Evolutionary conservation across 2,329 filamentous ascomycete species (phyloP).

Genomic region (Colletotrichum sp.): DNA sequence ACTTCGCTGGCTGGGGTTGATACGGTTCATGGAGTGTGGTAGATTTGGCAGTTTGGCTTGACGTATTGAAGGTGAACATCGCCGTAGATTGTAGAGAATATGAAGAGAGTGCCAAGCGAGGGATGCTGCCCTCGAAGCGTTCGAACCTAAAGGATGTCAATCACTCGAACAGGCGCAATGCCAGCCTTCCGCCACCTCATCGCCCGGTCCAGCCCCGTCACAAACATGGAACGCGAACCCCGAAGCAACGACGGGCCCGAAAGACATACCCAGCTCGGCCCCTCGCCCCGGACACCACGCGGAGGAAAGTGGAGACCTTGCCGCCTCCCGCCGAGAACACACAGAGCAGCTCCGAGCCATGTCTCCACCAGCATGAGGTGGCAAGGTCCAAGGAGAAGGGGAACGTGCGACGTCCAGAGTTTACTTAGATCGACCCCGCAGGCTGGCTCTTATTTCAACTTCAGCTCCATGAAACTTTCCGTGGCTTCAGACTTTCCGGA

Average conservation of each 20-base stretch:
- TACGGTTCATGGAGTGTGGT: background rate
- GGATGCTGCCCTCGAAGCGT: too few species aligned
- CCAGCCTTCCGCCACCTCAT: background rate
- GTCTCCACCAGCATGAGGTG: background rate
- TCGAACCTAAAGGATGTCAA: too few species aligned
- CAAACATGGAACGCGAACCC: accelerated
- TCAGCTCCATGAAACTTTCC: background rate
- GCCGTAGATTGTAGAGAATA: background rate
- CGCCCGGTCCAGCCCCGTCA: accelerated
- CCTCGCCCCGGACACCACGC: background rate
- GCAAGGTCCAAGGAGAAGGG: background rate
- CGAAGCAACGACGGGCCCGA: background rate
- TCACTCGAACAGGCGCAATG: too few species aligned
- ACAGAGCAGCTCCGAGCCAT: background rate
- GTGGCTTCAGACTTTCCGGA: background rate
- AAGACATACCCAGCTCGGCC: background rate
- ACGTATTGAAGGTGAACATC: accelerated
- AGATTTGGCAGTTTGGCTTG: background rate
- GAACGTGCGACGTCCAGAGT: background rate
- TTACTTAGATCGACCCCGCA: background rate
- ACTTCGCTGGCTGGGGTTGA: too few species aligned
- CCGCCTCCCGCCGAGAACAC: background rate
- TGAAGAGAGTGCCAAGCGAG: too few species aligned
- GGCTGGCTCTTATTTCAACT: background rate
- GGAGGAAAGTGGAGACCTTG: background rate